phyloP scores from a whole-genome alignment of 164 flowering plant species.

The Vitis riparia region DNA sequence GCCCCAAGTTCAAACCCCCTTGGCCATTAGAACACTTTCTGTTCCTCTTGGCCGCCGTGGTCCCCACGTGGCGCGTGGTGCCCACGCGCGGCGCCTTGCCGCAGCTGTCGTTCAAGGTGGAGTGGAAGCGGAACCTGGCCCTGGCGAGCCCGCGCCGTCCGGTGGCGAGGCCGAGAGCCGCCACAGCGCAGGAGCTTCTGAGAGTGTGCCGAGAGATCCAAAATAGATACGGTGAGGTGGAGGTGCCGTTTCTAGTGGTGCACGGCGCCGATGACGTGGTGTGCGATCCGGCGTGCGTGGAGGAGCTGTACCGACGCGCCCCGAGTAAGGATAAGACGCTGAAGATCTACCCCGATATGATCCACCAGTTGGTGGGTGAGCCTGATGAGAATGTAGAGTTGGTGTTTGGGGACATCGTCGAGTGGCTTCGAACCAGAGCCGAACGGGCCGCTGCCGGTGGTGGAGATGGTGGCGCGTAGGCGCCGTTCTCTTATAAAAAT shows the following conservation, averaged over 20 bases:
- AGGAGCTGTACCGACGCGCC: conserved; percentile 68
- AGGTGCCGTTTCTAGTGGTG: conserved; percentile 64
- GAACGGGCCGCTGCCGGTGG: conserved; percentile 15
- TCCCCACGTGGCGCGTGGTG: conserved; percentile 84
- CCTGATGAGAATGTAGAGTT: conserved; percentile 71
- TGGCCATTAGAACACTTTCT: conserved; percentile 96
- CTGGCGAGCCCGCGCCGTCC: conserved; percentile 61
- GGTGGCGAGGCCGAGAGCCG: conserved; percentile 66
- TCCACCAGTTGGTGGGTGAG: conserved; percentile 93
- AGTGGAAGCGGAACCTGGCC: conserved; percentile 79
- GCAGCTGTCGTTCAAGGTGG: conserved; percentile 80
- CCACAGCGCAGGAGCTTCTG: conserved; percentile 77
- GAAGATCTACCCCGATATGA: conserved; percentile 72
- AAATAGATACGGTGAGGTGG: conserved; percentile 58
- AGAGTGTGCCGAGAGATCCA: conserved; percentile 78
- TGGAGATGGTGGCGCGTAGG: neutral
- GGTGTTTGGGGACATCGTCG: conserved; percentile 71
- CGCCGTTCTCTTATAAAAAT: neutral
- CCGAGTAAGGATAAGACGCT: conserved; percentile 73
- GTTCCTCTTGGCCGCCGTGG: conserved; percentile 46
- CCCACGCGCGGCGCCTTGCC: conserved; percentile 82
- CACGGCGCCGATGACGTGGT: conserved; percentile 81
- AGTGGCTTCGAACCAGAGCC: conserved; percentile 66
- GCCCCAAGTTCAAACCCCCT: conserved; percentile 87
- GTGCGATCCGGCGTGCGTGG: conserved; percentile 82